Conservation (phyloP, 345 rosid species). For the Moricandia moricandioides region DNA sequence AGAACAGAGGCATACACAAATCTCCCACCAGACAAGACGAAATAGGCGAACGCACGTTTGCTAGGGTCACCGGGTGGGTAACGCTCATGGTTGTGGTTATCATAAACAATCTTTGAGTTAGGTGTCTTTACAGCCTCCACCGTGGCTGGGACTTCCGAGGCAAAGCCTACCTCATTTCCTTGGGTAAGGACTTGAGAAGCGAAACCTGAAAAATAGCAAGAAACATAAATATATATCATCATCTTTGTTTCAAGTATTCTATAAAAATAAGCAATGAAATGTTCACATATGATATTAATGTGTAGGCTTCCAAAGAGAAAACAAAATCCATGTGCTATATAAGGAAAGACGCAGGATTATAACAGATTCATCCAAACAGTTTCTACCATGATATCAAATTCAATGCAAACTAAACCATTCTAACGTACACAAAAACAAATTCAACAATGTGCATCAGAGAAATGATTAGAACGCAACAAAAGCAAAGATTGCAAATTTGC, state of each 20-base stretch:
- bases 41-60: slow-evolving; percentile 44
- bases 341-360: background rate
- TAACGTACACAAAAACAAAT: background rate
- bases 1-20: slow-evolving; percentile 20
- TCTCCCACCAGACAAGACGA: too few relatives aligned
- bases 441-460: background rate
- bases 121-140: too few relatives aligned
- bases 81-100: slow-evolving; percentile 36
- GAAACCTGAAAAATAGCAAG: too few relatives aligned
- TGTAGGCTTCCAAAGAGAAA: background rate
- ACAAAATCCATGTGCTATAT: background rate
- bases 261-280: background rate
- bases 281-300: background rate
- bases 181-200: too few relatives aligned
- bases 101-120: too few relatives aligned
- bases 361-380: background rate
- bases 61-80: slow-evolving; percentile 91
- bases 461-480: background rate
- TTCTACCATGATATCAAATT: background rate
- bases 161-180: too few relatives aligned
- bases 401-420: background rate
- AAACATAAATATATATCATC: too few relatives aligned
- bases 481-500: background rate
- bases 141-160: too few relatives aligned
- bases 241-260: too few relatives aligned